Evolutionary conservation across 2,329 filamentous ascomycete species (phyloP).

Genomic region (Samsoniella hepiali): DNA sequence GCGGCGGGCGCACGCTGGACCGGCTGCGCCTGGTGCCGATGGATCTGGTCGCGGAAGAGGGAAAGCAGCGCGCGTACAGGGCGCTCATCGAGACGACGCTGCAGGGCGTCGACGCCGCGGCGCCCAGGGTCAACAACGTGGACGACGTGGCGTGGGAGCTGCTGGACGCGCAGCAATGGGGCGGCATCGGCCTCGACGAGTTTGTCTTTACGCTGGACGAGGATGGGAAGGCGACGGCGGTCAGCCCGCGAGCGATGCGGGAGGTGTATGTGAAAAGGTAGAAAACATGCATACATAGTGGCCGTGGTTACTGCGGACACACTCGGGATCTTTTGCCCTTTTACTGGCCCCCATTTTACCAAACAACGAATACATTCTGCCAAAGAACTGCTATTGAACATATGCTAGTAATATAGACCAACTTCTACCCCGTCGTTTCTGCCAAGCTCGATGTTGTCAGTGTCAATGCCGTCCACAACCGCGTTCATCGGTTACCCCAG

Average conservation of each 20-base stretch:
- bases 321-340: too few species aligned
- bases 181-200: constrained; percentile 21
- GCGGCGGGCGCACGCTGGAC: constrained; percentile 9
- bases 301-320: too few species aligned
- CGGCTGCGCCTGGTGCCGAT: background rate
- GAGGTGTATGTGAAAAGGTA: background rate
- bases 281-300: background rate
- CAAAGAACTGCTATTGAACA: too few species aligned
- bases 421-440: too few species aligned
- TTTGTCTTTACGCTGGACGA: constrained; percentile 20
- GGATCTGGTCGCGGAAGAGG: background rate
- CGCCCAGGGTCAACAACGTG: constrained; percentile 12
- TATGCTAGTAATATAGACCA: too few species aligned
- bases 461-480: background rate
- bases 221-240: background rate
- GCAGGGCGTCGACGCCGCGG: background rate
- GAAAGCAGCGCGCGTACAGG: background rate
- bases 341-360: too few species aligned
- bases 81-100: background rate
- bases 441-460: background rate
- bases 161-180: constrained; percentile 22
- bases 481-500: background rate
- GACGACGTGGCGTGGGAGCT: constrained; percentile 17
- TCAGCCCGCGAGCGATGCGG: constrained; percentile 18
- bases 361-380: too few species aligned